phyloP scores from a whole-genome alignment of 2,329 filamentous ascomycete genomes.

The Zymoseptoria pseudotritici region DNA sequence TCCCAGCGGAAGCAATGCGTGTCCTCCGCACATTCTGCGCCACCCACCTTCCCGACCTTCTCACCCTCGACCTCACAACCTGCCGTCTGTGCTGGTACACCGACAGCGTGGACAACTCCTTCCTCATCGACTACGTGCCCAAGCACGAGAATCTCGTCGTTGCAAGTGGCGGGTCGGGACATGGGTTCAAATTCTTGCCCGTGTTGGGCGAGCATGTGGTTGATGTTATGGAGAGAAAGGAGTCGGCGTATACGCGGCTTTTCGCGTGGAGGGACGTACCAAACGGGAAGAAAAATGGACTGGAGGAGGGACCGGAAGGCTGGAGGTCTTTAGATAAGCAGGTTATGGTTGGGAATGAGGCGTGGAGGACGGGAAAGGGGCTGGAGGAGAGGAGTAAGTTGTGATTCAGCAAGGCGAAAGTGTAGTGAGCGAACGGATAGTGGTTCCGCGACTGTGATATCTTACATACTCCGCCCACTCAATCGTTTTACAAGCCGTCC shows the following conservation, averaged over 20 bases:
- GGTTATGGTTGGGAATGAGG: slow-evolving; percentile 14
- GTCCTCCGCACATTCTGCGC: slow-evolving; percentile 14
- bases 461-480: background rate
- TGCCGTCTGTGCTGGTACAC: slow-evolving; percentile 47
- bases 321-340: slow-evolving; percentile 26
- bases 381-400: background rate
- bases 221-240: slow-evolving; percentile 16
- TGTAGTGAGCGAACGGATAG: background rate
- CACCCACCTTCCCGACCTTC: slow-evolving; percentile 39
- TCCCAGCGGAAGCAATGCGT: slow-evolving; percentile 21
- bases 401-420: background rate
- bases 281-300: slow-evolving; percentile 19
- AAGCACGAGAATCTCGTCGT: slow-evolving; percentile 19
- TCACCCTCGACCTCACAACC: slow-evolving; percentile 34
- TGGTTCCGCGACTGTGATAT: background rate
- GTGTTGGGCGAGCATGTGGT: slow-evolving; percentile 25
- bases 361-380: slow-evolving; percentile 12
- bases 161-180: slow-evolving; percentile 26
- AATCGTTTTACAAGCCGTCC: background rate
- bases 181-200: slow-evolving; percentile 30
- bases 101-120: slow-evolving; percentile 34
- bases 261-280: slow-evolving; percentile 20
- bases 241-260: slow-evolving; percentile 19
- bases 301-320: slow-evolving; percentile 23
- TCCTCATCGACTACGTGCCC: slow-evolving; percentile 23